Percentiles rank a stretch among this genome's conserved stretches.
Conservation (phyloP, 768 basidiomycete species). For the Agrocybe chaxingu region DNA sequence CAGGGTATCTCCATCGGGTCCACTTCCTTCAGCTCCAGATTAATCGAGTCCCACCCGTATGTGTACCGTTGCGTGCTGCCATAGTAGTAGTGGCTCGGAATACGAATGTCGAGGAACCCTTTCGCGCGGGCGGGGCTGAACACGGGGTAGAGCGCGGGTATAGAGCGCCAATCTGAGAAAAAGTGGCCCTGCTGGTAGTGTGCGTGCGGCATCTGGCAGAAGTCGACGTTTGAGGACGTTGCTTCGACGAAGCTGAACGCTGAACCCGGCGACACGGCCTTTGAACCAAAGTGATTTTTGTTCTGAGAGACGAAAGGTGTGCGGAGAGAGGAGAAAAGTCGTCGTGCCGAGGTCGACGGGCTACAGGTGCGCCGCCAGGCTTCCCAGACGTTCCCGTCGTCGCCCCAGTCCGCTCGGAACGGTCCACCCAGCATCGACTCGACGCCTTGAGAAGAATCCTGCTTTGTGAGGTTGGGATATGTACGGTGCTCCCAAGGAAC, state of each 20-base stretch:
- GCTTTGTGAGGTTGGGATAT: constrained; percentile 65
- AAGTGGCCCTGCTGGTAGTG: constrained; percentile 92
- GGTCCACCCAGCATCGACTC: constrained; percentile 54
- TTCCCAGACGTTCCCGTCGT: constrained; percentile 88
- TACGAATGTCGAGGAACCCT: constrained; percentile 87
- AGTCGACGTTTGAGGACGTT: constrained; percentile 69
- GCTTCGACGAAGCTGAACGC: constrained; percentile 63
- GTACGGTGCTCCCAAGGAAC: constrained; percentile 88
- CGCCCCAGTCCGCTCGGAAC: constrained; percentile 83
- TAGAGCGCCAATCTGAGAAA: constrained; percentile 94
- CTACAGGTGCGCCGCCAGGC: constrained; percentile 90
- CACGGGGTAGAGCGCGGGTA: constrained; percentile 86
- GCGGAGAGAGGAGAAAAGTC: constrained; percentile 77
- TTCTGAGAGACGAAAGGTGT: constrained; percentile 33
- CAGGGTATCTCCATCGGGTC: constrained; percentile 88
- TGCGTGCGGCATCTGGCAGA: constrained; percentile 78
- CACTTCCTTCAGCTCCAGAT: constrained; percentile 66
- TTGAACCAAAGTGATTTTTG: constrained; percentile 23
- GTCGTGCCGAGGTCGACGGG: constrained; percentile 74
- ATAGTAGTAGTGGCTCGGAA: constrained; percentile 97
- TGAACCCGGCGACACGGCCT: constrained; percentile 30
- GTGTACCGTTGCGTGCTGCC: constrained; percentile 79
- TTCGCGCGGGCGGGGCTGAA: constrained; percentile 87
- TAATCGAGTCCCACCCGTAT: constrained; percentile 85
- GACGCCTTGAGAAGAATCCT: constrained; percentile 46